phyloP scores from a whole-genome alignment of 495 filamentous ascomycete species.

The Aspergillus leporis region DNA sequence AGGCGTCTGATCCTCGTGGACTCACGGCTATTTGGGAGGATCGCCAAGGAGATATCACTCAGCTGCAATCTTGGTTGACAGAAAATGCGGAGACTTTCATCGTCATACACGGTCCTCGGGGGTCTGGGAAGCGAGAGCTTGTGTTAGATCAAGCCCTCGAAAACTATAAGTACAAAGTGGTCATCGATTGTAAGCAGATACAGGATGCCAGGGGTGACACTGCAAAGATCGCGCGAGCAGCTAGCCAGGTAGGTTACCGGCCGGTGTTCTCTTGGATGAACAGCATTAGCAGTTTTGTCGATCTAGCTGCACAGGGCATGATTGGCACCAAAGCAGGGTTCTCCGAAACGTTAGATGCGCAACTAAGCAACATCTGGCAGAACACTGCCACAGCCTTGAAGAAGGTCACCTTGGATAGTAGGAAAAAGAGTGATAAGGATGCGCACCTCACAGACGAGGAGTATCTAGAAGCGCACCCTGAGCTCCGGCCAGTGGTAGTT shows the following conservation, averaged over 20 bases:
- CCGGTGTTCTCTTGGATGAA: conserved; percentile 98
- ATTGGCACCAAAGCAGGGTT: conserved; percentile 95
- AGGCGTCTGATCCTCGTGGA: conserved; percentile 61
- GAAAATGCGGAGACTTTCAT: conserved; percentile 92
- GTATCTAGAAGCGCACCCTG: conserved; percentile 88
- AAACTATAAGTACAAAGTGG: conserved; percentile 71
- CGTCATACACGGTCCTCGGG: conserved; percentile 87
- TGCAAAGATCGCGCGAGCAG: conserved; percentile 80
- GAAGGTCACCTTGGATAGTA: conserved; percentile 66
- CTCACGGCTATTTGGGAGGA: conserved; percentile 87
- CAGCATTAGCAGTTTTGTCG: conserved; percentile 85
- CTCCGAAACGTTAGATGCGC: conserved; percentile 88
- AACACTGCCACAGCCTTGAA: conserved; percentile 81
- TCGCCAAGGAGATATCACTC: conserved; percentile 73
- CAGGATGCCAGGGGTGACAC: conserved; percentile 89
- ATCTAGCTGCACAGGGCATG: conserved; percentile 89
- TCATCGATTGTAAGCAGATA: conserved; percentile 95
- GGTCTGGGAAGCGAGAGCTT: conserved; percentile 87
- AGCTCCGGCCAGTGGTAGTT: conserved; percentile 79
- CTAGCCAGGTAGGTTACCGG: conserved; percentile 82
- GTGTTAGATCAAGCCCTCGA: conserved; percentile 82
- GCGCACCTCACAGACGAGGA: conserved; percentile 75
- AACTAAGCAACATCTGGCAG: conserved; percentile 88
- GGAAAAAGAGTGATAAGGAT: conserved; percentile 73
- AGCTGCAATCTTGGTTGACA: conserved; percentile 80